Conservation (phyloP, 495 filamentous ascomycete species). For the Talaromyces ruber region DNA sequence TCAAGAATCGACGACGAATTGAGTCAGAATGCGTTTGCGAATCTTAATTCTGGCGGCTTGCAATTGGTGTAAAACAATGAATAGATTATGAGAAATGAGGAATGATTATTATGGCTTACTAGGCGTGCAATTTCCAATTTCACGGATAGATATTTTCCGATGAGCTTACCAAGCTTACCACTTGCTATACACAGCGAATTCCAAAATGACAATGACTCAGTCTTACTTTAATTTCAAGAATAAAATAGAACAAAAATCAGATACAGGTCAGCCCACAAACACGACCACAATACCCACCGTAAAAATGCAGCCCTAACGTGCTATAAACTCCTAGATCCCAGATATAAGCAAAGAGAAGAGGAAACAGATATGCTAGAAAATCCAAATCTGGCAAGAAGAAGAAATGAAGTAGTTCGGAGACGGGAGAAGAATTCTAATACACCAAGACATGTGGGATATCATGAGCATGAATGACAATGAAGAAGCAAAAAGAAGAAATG, state of each 20-base stretch:
- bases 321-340: not conserved
- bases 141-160: no score
- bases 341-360: not conserved
- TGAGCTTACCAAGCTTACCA: no score
- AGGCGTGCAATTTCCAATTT: not conserved
- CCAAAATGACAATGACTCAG: no score
- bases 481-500: conserved; percentile 4
- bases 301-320: not conserved
- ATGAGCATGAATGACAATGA: conserved; percentile 10
- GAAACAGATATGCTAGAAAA: not conserved
- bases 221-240: no score
- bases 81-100: not conserved
- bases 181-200: no score
- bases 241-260: no score
- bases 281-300: not conserved
- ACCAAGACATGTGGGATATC: conserved; percentile 15
- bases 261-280: not conserved
- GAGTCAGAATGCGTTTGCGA: not conserved
- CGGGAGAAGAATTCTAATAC: conserved; percentile 4
- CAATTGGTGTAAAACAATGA: conserved; percentile 1
- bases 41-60: not conserved
- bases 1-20: conserved; percentile 23
- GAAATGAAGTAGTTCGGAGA: not conserved
- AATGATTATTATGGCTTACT: not conserved
- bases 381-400: not conserved